phyloP scores from a whole-genome alignment of 768 basidiomycete species.

The Coprinopsis sp. region DNA sequence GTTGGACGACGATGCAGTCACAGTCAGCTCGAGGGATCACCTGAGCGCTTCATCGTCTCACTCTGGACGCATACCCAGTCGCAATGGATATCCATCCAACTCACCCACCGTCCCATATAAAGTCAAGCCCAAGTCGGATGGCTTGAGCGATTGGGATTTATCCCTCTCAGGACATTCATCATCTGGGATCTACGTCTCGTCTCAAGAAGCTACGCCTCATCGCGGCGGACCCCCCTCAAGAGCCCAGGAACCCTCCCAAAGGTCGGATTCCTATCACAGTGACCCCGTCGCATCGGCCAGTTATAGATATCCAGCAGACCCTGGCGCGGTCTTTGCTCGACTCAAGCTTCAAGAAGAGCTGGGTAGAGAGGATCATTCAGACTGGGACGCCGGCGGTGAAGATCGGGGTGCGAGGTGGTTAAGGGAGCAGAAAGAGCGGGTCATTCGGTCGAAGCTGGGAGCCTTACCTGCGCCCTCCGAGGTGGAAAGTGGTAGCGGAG shows the following conservation, averaged over 20 bases:
- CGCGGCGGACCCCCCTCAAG: too few relatives aligned
- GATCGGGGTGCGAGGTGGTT: slow-evolving; percentile 80
- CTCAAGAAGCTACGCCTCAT: too few relatives aligned
- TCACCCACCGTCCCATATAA: slow-evolving; percentile 4
- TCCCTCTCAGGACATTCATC: neutral
- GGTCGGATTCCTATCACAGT: slow-evolving; percentile 18
- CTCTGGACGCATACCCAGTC: neutral
- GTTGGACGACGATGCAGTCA: slow-evolving; percentile 68
- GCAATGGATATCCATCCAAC: neutral
- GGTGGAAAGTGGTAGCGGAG: slow-evolving; percentile 44
- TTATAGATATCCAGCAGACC: slow-evolving; percentile 35
- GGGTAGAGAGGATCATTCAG: slow-evolving; percentile 35
- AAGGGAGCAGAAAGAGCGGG: slow-evolving; percentile 71
- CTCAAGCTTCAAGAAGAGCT: slow-evolving; percentile 46
- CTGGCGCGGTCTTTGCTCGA: slow-evolving; percentile 50
- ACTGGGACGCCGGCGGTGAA: slow-evolving; percentile 44
- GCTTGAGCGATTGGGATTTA: neutral
- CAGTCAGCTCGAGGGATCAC: slow-evolving; percentile 65
- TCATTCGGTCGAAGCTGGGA: slow-evolving; percentile 58
- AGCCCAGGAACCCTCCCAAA: too few relatives aligned
- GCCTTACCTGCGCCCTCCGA: slow-evolving; percentile 53
- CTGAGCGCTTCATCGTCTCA: slow-evolving; percentile 20
- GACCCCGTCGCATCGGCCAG: slow-evolving; percentile 20
- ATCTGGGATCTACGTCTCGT: too few relatives aligned
- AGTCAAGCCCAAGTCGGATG: neutral